Evolutionary conservation across 768 basidiomycete species (phyloP), one percentile per base, ranked within the genome.

Genomic region (Hericium rajendrae): DNA sequence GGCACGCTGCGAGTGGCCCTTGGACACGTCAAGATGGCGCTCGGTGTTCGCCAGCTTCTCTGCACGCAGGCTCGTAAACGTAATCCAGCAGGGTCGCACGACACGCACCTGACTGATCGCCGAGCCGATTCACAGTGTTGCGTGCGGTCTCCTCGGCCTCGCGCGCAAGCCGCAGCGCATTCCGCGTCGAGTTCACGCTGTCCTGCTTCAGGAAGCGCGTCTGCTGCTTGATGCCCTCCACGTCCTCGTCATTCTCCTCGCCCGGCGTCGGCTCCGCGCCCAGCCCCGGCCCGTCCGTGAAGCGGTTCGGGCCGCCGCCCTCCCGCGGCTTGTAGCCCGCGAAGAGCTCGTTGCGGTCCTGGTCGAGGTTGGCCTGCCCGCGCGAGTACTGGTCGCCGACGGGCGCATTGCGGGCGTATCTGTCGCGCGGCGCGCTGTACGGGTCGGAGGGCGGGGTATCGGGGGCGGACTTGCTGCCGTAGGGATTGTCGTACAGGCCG

Each of bases 141-240:
- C 88, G 76, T 38, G 90, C 95, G 11, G 93, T 95, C 70, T 99
- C 95, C 71, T 97, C 95, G 0, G 95, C 93, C 70, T 98, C 94
- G n/a, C 86, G 78, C 40, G 94, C 95, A 68, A 97, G 78, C 46
- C 93, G 80, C 53, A 99, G 77, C 12, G 95, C 95, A 72, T 98
- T 97, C 64, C 94, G 76, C 1, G 93, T 89, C 15, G 89, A 88
- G 55, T 82, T 85, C 50, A 94, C 85, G 67, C 85, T 88, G 65
- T 97, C 94, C 72, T 97, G 93, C 73, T 99, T 98, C 60, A 88
- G 69, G 66, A 81, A 89, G 57, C 85, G 80, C 59, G 90, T 93
- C 71, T 94, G 86, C 65, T 91, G 83, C 73, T 97, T 97, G 72
- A 99, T 97, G 24, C 86, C 91, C 72, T 99, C 95, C 5, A 94